Percentiles rank a stretch among this genome's conserved stretches.
These are phyloP conservation scores for Neonectria magnoliae DNA, from an alignment of 2,329 filamentous ascomycete species.

Conservation along the genomic window DNA sequence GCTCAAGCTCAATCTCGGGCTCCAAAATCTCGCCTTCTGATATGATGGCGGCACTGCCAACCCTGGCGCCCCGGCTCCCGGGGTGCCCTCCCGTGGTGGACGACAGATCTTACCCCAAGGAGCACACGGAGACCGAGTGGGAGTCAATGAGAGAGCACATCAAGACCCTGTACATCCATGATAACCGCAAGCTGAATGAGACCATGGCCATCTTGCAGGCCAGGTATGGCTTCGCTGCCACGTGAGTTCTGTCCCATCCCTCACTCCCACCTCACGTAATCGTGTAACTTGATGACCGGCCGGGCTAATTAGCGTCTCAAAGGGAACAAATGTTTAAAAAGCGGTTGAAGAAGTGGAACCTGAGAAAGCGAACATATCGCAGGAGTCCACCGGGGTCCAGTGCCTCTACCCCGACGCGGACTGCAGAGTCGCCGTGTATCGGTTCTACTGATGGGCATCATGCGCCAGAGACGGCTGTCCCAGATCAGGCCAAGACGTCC, in stretches of 20 bases:
- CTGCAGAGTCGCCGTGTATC: constrained; percentile 26
- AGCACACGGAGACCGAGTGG: constrained; percentile 51
- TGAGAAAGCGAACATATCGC: constrained; percentile 50
- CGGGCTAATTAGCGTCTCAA: constrained; percentile 8
- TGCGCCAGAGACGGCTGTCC: constrained; percentile 22
- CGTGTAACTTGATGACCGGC: not conserved
- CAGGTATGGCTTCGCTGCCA: constrained; percentile 49
- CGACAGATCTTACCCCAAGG: constrained; percentile 45
- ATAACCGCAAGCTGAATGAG: constrained; percentile 50
- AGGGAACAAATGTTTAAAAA: constrained; percentile 55
- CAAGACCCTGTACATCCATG: constrained; percentile 47
- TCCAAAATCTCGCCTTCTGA: constrained; percentile 3
- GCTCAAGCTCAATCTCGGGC: constrained; percentile 2
- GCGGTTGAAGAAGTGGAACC: constrained; percentile 51
- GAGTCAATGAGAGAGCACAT: constrained; percentile 46
- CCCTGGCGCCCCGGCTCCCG: constrained; percentile 47
- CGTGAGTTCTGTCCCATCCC: constrained; percentile 43
- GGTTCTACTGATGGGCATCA: constrained; percentile 28
- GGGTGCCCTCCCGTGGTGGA: constrained; percentile 39
- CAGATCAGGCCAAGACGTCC: constrained; percentile 22
- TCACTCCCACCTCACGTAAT: not conserved
- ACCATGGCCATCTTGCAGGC: constrained; percentile 49
- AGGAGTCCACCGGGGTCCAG: constrained; percentile 38
- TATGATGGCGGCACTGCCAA: constrained; percentile 44
- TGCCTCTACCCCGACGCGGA: constrained; percentile 34